phyloP scores from a whole-genome alignment of 2,329 filamentous ascomycete genomes.

The Cordyceps farinosa region DNA sequence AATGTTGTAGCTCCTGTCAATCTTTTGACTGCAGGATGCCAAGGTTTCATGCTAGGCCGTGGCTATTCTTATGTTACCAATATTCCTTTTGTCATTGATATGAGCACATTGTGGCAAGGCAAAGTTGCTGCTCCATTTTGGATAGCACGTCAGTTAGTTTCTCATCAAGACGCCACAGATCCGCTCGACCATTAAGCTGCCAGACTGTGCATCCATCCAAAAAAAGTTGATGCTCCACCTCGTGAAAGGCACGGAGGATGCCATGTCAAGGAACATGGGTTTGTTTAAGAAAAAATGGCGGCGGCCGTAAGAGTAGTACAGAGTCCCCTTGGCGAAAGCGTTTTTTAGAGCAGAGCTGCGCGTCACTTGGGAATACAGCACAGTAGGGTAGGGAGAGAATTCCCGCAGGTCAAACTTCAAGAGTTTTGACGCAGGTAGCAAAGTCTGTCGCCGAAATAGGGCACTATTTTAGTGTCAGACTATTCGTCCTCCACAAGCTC shows the following conservation, averaged over 20 bases:
- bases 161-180: not conserved
- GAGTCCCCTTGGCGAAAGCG: no score
- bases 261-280: not conserved
- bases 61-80: not conserved
- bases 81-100: not conserved
- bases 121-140: not conserved
- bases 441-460: not conserved
- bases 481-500: not conserved
- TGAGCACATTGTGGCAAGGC: not conserved
- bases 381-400: not conserved
- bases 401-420: not conserved
- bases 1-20: not conserved
- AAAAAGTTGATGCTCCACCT: not conserved
- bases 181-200: constrained; percentile 1
- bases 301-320: no score
- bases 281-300: not conserved
- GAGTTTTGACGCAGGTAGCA: not conserved
- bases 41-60: not conserved
- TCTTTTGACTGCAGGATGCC: not conserved
- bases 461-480: constrained; percentile 4
- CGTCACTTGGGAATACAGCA: not conserved
- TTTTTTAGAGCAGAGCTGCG: not conserved
- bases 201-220: not conserved
- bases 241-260: not conserved
- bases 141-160: constrained; percentile 4